Evolutionary conservation across 2,329 filamentous ascomycete species (phyloP), one percentile per base, ranked within the genome.

Genomic region (Aaosphaeria arxii): DNA sequence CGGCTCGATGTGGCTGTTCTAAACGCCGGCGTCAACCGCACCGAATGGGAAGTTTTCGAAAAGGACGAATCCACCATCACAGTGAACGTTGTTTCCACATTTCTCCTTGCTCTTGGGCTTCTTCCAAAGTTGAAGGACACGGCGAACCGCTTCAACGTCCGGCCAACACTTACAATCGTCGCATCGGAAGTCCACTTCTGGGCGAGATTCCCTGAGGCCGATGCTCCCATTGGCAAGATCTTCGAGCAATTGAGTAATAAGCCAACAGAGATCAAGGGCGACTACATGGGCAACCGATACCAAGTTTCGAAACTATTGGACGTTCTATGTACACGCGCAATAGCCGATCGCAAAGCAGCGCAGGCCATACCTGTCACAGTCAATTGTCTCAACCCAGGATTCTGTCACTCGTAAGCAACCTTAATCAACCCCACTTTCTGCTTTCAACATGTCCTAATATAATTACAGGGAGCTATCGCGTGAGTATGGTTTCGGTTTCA

Each of bases 61-160:
- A 56, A 57, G 17, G 52, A 54, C 9, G 58, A 63, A 13, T 45
- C 43, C 3, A 57, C 55, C n/a, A 50, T 67, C 7, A 61, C 62
- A 6, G 55, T 68, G 24, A 69, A 71, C 40, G 60, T 67, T 5
- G 46, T 66, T 3, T 57, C 57, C 24, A 63, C 67, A 11, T 52
- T 58, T 3, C 55, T 71, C 4, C 56, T 71, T 6, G 54, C 54
- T 6, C n/a, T 56, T 5, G 35, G 52, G 6, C 44, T 56, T 13
- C 40, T 56, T 11, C 52, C 49, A 5, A 54, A 49, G 31, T 44
- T 56, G 36, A 49, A 41, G 28, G 28, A 29, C 7, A 36, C 11
- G 5, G 44, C 38, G 6, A 30, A 28, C 2, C 11, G 11, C 11
- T 11, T 24, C 11, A 13, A 13, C 9, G 33, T 9, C 9, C 9